phyloP scores from a whole-genome alignment of 768 basidiomycete species.

The Lactifluus hygrophoroides region DNA sequence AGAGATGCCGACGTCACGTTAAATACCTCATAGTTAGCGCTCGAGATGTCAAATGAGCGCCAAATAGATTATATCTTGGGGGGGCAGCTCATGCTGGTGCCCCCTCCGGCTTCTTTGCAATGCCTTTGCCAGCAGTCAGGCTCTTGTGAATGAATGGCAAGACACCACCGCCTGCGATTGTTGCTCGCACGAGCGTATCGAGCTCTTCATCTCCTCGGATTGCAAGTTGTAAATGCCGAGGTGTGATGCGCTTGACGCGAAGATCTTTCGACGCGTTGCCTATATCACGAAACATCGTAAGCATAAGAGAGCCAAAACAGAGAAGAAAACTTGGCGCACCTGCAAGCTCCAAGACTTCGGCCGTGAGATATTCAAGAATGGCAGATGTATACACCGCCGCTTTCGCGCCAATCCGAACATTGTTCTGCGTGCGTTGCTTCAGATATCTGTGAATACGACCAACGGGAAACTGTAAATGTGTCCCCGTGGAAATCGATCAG shows the following conservation, averaged over 20 bases:
- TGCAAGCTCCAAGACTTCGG: constrained; percentile 92
- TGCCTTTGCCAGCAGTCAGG: constrained; percentile 42
- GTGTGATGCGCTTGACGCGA: constrained; percentile 94
- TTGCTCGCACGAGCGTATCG: constrained; percentile 89
- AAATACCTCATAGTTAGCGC: background rate
- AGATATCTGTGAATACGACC: constrained; percentile 96
- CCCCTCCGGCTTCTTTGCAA: constrained; percentile 30
- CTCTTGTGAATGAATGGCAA: constrained; percentile 85
- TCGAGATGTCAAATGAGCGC: background rate
- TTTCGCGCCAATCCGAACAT: constrained; percentile 94
- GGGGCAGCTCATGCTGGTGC: constrained; percentile 2
- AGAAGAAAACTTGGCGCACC: constrained; percentile 41
- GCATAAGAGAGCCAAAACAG: background rate
- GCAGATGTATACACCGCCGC: constrained; percentile 96
- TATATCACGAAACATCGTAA: constrained; percentile 25
- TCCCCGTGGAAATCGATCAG: background rate
- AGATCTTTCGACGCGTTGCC: constrained; percentile 97
- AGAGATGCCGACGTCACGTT: background rate
- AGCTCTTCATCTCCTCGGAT: constrained; percentile 97
- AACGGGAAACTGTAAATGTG: constrained; percentile 67
- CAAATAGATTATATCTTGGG: background rate
- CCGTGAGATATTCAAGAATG: constrained; percentile 92
- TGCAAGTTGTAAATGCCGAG: constrained; percentile 90
- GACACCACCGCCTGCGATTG: constrained; percentile 87
- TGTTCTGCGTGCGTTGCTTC: constrained; percentile 87